Percentiles rank a stretch among this genome's conserved stretches.
Evolutionary conservation across 805 yeast genomes (phyloP).

Genomic region (Saccharomycopsis sp.): DNA sequence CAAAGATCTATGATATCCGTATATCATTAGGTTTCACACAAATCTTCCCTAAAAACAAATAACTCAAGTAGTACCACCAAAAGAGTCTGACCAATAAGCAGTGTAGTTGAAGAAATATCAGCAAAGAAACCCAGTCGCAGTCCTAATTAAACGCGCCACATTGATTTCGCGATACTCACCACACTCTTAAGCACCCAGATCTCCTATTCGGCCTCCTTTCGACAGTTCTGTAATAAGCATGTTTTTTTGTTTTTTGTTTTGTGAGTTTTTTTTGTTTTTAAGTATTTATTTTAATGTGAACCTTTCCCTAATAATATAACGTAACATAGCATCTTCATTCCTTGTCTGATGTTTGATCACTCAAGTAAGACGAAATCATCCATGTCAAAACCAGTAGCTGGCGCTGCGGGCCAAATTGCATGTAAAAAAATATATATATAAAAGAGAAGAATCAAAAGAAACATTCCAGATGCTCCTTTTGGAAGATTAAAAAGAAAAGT

Average conservation of each 20-base stretch:
- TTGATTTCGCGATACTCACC: conserved; percentile 10
- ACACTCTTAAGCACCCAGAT: not conserved
- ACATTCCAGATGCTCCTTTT: not conserved
- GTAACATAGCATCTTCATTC: not conserved
- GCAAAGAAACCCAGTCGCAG: conserved; percentile 19
- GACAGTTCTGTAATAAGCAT: not conserved
- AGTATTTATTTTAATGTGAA: not conserved
- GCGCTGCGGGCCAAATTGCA: not conserved
- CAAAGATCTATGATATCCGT: not conserved
- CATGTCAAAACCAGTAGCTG: conserved; percentile 2
- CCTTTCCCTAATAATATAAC: not conserved
- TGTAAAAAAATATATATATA: not conserved
- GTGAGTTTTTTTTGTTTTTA: not conserved
- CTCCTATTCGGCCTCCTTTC: not conserved
- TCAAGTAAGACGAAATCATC: not conserved
- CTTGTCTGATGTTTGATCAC: not conserved
- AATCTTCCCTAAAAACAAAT: not conserved
- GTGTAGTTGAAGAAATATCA: conserved; percentile 1
- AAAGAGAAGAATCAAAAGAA: not conserved
- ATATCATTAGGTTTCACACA: not conserved
- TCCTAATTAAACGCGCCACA: conserved; percentile 16
- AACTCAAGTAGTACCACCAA: too few species aligned
- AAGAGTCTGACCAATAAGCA: not conserved
- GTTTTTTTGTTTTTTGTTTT: conserved; percentile 4
- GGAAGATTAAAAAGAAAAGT: not conserved